Evolutionary conservation across 2,329 filamentous ascomycete species (phyloP), one percentile per base, ranked within the genome.

Genomic region (Endoconidiophora polonica): DNA sequence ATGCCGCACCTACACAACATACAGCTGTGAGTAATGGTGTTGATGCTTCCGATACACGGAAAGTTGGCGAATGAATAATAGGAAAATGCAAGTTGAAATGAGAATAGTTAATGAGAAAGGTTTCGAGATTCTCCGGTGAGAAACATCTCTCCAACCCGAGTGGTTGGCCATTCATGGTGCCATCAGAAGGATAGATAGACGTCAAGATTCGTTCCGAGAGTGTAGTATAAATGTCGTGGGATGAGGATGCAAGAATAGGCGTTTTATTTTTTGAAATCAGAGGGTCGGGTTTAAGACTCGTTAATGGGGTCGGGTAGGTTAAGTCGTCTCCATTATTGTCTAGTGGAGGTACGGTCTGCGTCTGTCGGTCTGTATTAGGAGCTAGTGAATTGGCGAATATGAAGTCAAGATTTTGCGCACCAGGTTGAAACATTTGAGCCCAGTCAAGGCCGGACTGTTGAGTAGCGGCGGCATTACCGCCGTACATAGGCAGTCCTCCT

Each of bases 381-480:
- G 71, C 68, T 67, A 75, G 78, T 62, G 73, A 70, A 63, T 68
- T 74, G 69, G 75, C 73, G 66, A 76, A 79, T 65, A 72, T 41
- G 42, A 39, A 45, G 29, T 46, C 49, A 51, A 51, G 69, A 66
- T 77, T 70, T 66, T 81, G 76, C 68, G 76, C 72, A 73, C 78
- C 79, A 69, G 79, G 66, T 69, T 80, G 81, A 70, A 85, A 85
- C 77, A 86, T 83, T 63, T 81, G 75, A 61, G 80, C 74, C 82
- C 82, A 86, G 68, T 86, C 81, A 69, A 82, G 68, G 69, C 73
- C 66, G 62, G 71, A 69, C 67, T 74, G 71, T 66, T 79, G 76
- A 64, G 73, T 72, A 65, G 72, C 67, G 66, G 73, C 74, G 58
- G 74, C 73, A 61, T 68, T 70, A 60, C 68, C 71, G 60, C 68